Evolutionary conservation across 129 eudicot genomes (phyloP), one percentile per base, ranked within the genome.

Genomic region (Saposhnikovia divaricata): DNA sequence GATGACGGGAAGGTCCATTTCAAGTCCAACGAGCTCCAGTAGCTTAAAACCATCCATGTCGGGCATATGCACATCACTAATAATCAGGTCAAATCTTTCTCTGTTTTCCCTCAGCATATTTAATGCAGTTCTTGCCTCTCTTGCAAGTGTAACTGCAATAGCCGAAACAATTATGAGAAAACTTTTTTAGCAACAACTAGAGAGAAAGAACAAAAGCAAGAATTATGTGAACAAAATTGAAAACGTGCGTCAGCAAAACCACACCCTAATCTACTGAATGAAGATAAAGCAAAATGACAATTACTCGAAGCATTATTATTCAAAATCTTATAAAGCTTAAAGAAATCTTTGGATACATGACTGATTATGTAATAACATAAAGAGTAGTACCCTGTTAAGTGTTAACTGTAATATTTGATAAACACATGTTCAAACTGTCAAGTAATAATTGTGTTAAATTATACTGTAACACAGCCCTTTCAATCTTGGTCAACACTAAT

Each of bases 31-130:
- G 3, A 88, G 93, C 69, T 93, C 96, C 57, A 93, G 91, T 77
- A 93, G 97, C 93, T 88, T 91, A 83, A 93, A 93, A 50, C 98
- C 98, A 77, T 93, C 98, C 97, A 93, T 91, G 80, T 93, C 98
- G 2, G 98, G 98, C 98, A 93, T 93, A 71, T 91, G 93, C 78
- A 93, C 97, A 85, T 93, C 98, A 77, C 94, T 91, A 72, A 93
- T 93, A 59, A 93, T 89, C 82, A 93, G 85, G 81, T 93, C 98
- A 79, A 89, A 93, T 77, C 96, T 83, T 82, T 89, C 87, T 85
- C 83, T 83, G 74, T 91, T 87, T 83, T 93, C 98, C 86, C 94
- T 87, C 80, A 93, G 79, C 97, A 91, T 87, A 47, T 84, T 85
- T 86, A 93, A 74, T 59, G 98, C 98, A 53, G 76, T 55, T 86